Percentiles rank a stretch among this genome's conserved stretches.
phyloP scores from a whole-genome alignment of 192 early-diverging fungal species.

The Entomortierella chlamydospora region DNA sequence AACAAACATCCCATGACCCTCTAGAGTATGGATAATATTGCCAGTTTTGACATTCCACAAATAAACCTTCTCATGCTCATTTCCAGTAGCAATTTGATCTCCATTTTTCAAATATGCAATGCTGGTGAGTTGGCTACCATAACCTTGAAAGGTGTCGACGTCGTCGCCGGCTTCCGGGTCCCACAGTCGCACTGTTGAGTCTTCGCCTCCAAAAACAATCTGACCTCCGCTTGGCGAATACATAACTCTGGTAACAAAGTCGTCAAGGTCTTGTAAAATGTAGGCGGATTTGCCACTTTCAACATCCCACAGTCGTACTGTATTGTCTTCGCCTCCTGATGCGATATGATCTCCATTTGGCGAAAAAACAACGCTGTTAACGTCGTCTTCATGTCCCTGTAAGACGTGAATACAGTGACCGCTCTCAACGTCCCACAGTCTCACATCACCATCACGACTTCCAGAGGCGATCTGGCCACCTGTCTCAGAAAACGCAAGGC shows the following conservation, averaged over 20 bases:
- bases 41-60: slow-evolving; percentile 12
- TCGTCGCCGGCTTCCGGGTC: neutral
- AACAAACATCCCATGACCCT: neutral
- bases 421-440: slow-evolving; percentile 9
- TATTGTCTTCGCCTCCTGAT: neutral
- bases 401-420: neutral
- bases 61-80: neutral
- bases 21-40: neutral
- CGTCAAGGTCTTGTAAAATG: neutral
- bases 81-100: too few species aligned
- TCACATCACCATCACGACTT: neutral
- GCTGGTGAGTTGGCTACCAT: neutral
- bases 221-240: slow-evolving; percentile 1
- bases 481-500: neutral
- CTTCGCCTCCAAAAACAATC: neutral
- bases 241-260: neutral
- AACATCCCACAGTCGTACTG: slow-evolving; percentile 6
- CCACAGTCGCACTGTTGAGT: slow-evolving; percentile 1
- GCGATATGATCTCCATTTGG: slow-evolving; percentile 3
- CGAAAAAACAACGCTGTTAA: slow-evolving; percentile 5
- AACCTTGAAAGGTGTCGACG: neutral
- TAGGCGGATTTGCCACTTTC: neutral
- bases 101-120: neutral
- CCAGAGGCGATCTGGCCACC: slow-evolving; percentile 5
- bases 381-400: neutral